A percentile compares a stretch with the other conserved stretches of the same genome.
Conservation (phyloP, 2,329 filamentous ascomycete genomes). For the Proliferodiscus dingleyae region DNA sequence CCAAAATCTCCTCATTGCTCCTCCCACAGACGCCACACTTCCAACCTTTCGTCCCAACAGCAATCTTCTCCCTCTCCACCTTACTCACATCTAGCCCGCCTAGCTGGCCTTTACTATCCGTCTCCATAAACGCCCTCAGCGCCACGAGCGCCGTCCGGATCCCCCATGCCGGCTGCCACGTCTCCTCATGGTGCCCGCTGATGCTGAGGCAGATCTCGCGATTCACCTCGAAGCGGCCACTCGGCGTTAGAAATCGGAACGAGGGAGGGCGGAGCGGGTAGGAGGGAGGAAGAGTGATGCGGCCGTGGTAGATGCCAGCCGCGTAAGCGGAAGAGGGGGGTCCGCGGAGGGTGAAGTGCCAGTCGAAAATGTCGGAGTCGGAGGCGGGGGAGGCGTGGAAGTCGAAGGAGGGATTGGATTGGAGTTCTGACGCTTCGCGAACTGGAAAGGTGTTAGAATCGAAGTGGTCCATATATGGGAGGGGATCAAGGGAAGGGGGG, state of each 20-base stretch:
- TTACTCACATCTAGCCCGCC: slow-evolving; percentile 79
- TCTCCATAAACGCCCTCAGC: slow-evolving; percentile 89
- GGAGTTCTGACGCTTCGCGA: slow-evolving; percentile 86
- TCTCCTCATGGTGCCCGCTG: slow-evolving; percentile 93
- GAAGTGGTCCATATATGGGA: neutral
- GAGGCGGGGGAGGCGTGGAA: slow-evolving; percentile 75
- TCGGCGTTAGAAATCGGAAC: slow-evolving; percentile 93
- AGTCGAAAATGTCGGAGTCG: slow-evolving; percentile 90
- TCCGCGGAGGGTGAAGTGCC: slow-evolving; percentile 96
- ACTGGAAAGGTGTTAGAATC: slow-evolving; percentile 44
- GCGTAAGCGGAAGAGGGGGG: slow-evolving; percentile 62
- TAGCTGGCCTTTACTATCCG: slow-evolving; percentile 79
- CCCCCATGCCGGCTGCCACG: slow-evolving; percentile 98
- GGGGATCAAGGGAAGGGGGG: neutral
- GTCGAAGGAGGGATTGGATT: slow-evolving; percentile 73
- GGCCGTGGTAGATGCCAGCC: slow-evolving; percentile 86
- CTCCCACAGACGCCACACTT: slow-evolving; percentile 66
- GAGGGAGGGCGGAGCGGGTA: slow-evolving; percentile 90
- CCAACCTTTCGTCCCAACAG: slow-evolving; percentile 60
- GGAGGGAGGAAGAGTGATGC: slow-evolving; percentile 81
- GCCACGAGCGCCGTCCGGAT: slow-evolving; percentile 80
- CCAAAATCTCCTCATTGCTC: slow-evolving; percentile 69
- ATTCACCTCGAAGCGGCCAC: slow-evolving; percentile 91
- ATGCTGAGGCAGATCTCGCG: slow-evolving; percentile 95
- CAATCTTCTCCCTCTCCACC: slow-evolving; percentile 62